Base-by-base conservation (phyloP, 1,284 basidiomycete genomes). In the Ustilago nuda region DNA sequence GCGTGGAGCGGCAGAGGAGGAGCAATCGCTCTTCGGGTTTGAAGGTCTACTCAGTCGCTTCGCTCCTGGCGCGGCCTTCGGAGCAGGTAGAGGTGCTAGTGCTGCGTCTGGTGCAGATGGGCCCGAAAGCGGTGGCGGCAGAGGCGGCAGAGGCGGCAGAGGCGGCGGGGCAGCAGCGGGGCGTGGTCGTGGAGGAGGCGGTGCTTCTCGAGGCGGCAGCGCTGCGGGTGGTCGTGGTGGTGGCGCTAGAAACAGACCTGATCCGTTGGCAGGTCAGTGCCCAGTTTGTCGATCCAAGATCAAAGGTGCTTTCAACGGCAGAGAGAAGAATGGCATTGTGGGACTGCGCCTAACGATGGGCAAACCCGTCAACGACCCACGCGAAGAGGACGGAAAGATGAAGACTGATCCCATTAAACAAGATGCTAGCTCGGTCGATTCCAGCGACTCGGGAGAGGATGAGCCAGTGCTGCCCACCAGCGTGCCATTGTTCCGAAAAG, bases 201-300 rank as follows among this genome's bases (percentile, higher is more conserved):
- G 56, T 23, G 39, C 27, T 50, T 13, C 27, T 50, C 23, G 53
- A 33, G 56, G 59, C 19, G 63, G 58, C 39, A 36, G 56, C 48
- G 57, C 53, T 8, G 58, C 51, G 0, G 58, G 61, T 5, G 51
- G 56, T 37, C 52, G 64, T 0, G 65, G 65, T 4, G 50, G 59
- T 19, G 46, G 58, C 23, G 62, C 45, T 54, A 48, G 64, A 35
- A 48, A 33, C 50, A 71, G 64, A 58, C 53, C 74, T 4, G 77
- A 78, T 59, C 79, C 79, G 3, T 48, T 82, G 19, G 76, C 70
- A 5, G 82, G 82, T 2, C 74, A 74, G 12, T 83, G 82, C 48
- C 82, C 82, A 9, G 82, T 83, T 0, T 83, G 82, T 45, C 67
- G 82, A 43, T 61, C 77, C 23, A 66, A 72, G 37, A 82, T 83